Conservation (phyloP, 2,329 filamentous ascomycete genomes). For the Pseudocercospora musae region DNA sequence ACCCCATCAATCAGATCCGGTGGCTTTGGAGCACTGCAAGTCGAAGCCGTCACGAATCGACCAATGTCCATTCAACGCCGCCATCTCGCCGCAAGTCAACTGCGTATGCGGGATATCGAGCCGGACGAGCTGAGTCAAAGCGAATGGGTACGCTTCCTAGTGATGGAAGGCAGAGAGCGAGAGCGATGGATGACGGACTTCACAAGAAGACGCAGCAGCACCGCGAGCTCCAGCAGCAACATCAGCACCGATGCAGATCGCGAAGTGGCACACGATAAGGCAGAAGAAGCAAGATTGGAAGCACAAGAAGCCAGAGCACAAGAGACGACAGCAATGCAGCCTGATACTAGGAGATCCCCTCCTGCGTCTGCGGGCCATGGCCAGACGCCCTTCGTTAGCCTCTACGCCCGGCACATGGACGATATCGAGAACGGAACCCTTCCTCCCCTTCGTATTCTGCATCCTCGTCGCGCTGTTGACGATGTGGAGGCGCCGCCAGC, state of each 20-base stretch:
- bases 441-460: conserved; percentile 21
- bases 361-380: conserved; percentile 7
- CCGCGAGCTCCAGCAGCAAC: conserved; percentile 22
- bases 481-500: conserved; percentile 30
- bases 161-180: conserved; percentile 34
- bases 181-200: conserved; percentile 35
- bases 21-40: conserved; percentile 35
- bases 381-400: conserved; percentile 30
- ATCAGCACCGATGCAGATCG: conserved; percentile 15
- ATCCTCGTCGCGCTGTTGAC: conserved; percentile 28
- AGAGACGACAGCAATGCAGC: conserved; percentile 18
- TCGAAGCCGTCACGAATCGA: conserved; percentile 35
- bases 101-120: conserved; percentile 37
- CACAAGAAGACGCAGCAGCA: conserved; percentile 26
- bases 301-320: conserved; percentile 24
- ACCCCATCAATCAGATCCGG: conserved; percentile 35
- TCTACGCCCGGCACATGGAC: conserved; percentile 32
- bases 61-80: conserved; percentile 35
- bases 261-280: conserved; percentile 28
- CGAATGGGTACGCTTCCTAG: conserved; percentile 37
- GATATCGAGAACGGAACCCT: conserved; percentile 23
- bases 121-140: conserved; percentile 33
- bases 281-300: conserved; percentile 32
- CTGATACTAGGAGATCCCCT: conserved; percentile 6
- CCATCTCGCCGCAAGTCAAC: conserved; percentile 33